These are phyloP conservation scores for Rhizopus sp. DNA, from an alignment of 371 early-diverging fungal species.

Conservation along the genomic window DNA sequence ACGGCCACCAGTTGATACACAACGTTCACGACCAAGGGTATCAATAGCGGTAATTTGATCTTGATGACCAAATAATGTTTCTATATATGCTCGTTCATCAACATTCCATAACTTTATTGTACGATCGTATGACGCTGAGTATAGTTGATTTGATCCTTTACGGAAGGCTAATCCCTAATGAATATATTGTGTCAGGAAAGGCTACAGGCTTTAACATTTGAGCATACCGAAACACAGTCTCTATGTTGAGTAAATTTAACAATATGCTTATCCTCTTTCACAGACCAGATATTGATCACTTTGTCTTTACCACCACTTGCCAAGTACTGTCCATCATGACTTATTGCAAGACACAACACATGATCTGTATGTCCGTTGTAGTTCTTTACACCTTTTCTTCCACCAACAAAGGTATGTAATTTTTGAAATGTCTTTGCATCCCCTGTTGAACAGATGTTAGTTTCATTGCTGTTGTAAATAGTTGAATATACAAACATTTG, in stretches of 20 bases:
- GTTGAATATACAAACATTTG: slow-evolving; percentile 66
- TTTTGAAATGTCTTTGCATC: slow-evolving; percentile 58
- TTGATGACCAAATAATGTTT: slow-evolving; percentile 98
- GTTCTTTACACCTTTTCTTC: slow-evolving; percentile 73
- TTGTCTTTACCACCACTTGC: slow-evolving; percentile 88
- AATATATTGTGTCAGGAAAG: neutral
- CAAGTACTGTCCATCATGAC: slow-evolving; percentile 81
- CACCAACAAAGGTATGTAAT: slow-evolving; percentile 70
- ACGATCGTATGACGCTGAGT: slow-evolving; percentile 90
- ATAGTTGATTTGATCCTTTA: slow-evolving; percentile 82
- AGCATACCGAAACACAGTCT: slow-evolving; percentile 77
- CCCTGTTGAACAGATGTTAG: slow-evolving; percentile 41
- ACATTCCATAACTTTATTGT: slow-evolving; percentile 96
- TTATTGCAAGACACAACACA: slow-evolving; percentile 79
- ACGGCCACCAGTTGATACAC: slow-evolving; percentile 90
- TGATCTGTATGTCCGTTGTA: slow-evolving; percentile 83
- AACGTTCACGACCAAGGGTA: slow-evolving; percentile 83
- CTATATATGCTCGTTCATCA: slow-evolving; percentile 89
- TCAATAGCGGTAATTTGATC: slow-evolving; percentile 81
- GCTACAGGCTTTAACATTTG: neutral
- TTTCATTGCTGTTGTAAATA: neutral
- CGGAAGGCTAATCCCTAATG: slow-evolving; percentile 83
- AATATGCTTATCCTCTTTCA: slow-evolving; percentile 68
- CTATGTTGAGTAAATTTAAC: slow-evolving; percentile 88
- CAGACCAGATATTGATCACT: slow-evolving; percentile 90